phyloP scores from a whole-genome alignment of 495 filamentous ascomycete genomes.

The Talaromyces borbonicus region DNA sequence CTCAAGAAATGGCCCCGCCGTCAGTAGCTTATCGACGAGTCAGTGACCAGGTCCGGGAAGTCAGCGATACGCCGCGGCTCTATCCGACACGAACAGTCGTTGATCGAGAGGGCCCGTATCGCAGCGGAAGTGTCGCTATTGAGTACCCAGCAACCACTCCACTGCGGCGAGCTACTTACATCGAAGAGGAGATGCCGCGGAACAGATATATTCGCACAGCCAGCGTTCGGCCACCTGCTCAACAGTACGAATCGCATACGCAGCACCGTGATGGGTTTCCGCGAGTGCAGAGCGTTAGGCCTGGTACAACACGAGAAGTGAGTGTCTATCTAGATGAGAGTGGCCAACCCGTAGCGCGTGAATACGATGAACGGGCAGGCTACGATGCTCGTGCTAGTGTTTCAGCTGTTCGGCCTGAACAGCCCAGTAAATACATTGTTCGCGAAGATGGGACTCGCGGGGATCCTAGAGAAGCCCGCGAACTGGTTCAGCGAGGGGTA shows the following conservation, averaged over 20 bases:
- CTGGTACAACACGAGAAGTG: constrained; percentile 31
- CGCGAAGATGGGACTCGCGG: constrained; percentile 23
- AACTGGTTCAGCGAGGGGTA: constrained; percentile 22
- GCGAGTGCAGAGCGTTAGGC: constrained; percentile 43
- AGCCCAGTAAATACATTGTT: constrained; percentile 32
- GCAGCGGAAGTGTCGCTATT: constrained; percentile 29
- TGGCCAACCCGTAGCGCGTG: constrained; percentile 19
- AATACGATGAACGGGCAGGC: constrained; percentile 36
- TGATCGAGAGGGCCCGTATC: constrained; percentile 26
- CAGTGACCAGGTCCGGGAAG: constrained; percentile 30
- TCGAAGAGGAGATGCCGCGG: constrained; percentile 38
- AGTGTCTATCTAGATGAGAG: constrained; percentile 33
- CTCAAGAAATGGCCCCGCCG: constrained; percentile 35
- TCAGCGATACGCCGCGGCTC: constrained; percentile 22
- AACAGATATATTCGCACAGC: constrained; percentile 46
- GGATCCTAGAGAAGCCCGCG: constrained; percentile 19
- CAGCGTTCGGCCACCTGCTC: constrained; percentile 46
- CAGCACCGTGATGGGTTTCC: constrained; percentile 31
- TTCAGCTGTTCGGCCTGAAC: constrained; percentile 15
- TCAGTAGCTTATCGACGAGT: constrained; percentile 29
- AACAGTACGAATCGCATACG: constrained; percentile 49
- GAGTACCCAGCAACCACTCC: constrained; percentile 31
- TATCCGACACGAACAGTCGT: constrained; percentile 21
- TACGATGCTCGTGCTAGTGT: too few species aligned
- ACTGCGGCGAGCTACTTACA: constrained; percentile 22